Base-by-base conservation (phyloP, 1,139 yeast genomes). In the Magnusiomyces ingens region DNA sequence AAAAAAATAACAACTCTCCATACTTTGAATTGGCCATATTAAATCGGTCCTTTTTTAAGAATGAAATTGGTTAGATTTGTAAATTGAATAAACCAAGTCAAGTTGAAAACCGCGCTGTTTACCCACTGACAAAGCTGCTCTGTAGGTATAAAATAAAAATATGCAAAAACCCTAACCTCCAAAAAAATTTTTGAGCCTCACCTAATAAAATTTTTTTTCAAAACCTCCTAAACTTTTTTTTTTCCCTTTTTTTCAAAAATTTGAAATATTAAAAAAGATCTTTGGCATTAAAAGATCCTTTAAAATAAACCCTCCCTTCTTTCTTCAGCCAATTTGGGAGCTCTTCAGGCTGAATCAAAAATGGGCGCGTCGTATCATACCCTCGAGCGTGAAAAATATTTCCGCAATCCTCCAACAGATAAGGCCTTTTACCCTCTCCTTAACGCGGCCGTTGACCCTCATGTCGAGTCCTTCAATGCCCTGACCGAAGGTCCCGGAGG, bases 391-490 rank as follows among this genome's bases (percentile, higher is more conserved):
- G 98, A 93, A 67, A 70, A 78, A 59, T 78, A 95, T 63, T 93
- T 89, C 73, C 79, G 81, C 62, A 82, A 87, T 67, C 99, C 99
- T 44, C 95, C 98, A 51, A 83, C 81, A 72, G 95, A 87, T 63
- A 80, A 85, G 66, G 77, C 88, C 26, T 88, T 89, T 1, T 93
- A 74, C 64, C 96, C 97, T 6, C 73, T 90, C 50, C 77, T 94
- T 47, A 79, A 80, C 56, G 95, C 88, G 58, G 98, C 99, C 12
- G 94, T 93, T 42, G 81, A 82, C 56, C 99, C 99, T 12, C 99
- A 93, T 68, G 79, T 94, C 56, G 98, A 96, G 10, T 93, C 99
- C 1, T 93, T 93, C 76, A 85, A 93, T 75, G 98, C 97, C 13
- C 76, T 93, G 55, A 86, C 95, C 43, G 96, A 87, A 56, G 96